Conservation (phyloP, 192 early-diverging fungal species). For the Diversispora epigaea region DNA sequence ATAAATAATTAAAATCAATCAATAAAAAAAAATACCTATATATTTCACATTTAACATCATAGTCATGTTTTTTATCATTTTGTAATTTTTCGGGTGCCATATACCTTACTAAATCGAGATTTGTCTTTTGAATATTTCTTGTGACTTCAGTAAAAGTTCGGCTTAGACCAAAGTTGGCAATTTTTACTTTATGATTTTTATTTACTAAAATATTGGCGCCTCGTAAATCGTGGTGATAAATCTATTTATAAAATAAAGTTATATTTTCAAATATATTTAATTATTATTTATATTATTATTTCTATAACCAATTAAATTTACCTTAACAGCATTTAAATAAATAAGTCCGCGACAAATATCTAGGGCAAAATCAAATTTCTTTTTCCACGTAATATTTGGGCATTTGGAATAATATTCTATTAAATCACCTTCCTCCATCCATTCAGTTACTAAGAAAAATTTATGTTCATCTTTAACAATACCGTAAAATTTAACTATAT, state of each 20-base stretch:
- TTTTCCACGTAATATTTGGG: background rate
- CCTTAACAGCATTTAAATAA: constrained; percentile 38
- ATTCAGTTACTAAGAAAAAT: constrained; percentile 41
- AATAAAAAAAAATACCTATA: constrained; percentile 7
- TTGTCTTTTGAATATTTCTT: background rate
- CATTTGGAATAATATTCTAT: constrained; percentile 39
- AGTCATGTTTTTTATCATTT: background rate
- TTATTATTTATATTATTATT: too few relatives aligned
- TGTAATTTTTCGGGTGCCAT: constrained; percentile 25
- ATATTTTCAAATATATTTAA: too few relatives aligned
- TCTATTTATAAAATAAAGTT: too few relatives aligned
- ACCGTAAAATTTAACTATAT: constrained; percentile 8
- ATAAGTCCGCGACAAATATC: constrained; percentile 42
- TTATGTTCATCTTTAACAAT: constrained; percentile 10
- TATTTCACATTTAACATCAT: constrained; percentile 19
- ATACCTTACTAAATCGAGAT: constrained; percentile 5
- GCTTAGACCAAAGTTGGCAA: constrained; percentile 5
- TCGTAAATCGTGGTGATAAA: background rate
- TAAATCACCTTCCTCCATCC: constrained; percentile 38
- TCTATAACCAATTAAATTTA: too few relatives aligned
- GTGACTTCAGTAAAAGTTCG: background rate
- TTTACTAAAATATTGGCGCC: constrained; percentile 10
- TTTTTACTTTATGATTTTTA: background rate
- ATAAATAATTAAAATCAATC: too few relatives aligned
- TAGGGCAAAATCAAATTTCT: constrained; percentile 38